Percentiles rank a stretch among this genome's conserved stretches.
These are phyloP conservation scores for Gossypium herbaceum DNA, from an alignment of 345 rosid genomes.

Conservation along the genomic window DNA sequence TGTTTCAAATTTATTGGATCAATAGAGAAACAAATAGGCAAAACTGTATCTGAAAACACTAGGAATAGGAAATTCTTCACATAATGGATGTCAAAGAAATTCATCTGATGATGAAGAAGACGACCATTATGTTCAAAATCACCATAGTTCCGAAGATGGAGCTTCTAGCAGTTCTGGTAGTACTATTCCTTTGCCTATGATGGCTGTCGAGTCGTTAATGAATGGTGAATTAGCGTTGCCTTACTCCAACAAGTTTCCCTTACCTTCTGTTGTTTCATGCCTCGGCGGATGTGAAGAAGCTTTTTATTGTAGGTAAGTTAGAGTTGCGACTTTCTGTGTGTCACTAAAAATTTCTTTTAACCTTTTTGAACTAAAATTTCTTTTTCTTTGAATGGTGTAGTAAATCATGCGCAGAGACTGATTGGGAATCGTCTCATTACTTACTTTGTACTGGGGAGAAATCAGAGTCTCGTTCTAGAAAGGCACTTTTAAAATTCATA, in stretches of 20 bases:
- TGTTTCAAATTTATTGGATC: slow-evolving; percentile 84
- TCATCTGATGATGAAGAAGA: slow-evolving; percentile 40
- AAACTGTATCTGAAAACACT: slow-evolving; percentile 67
- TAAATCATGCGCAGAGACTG: slow-evolving; percentile 66
- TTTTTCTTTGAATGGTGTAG: slow-evolving; percentile 27
- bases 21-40: slow-evolving; percentile 66
- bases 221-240: slow-evolving; percentile 57
- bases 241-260: slow-evolving; percentile 45
- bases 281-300: slow-evolving; percentile 71
- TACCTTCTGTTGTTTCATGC: slow-evolving; percentile 55
- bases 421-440: slow-evolving; percentile 74
- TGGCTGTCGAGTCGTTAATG: slow-evolving; percentile 50
- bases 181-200: slow-evolving; percentile 41
- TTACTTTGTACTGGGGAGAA: slow-evolving; percentile 79
- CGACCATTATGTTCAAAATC: slow-evolving; percentile 10
- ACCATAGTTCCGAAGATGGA: slow-evolving; percentile 22
- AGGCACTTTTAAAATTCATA: slow-evolving; percentile 57
- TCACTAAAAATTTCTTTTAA: not conserved
- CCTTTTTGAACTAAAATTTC: not conserved
- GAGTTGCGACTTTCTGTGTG: not conserved
- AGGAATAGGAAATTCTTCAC: slow-evolving; percentile 51
- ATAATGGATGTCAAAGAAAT: slow-evolving; percentile 22
- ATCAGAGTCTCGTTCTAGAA: slow-evolving; percentile 45
- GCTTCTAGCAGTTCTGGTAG: slow-evolving; percentile 43
- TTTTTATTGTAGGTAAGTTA: slow-evolving; percentile 74